Evolutionary conservation across 306 rosid species (phyloP), one percentile per base, ranked within the genome.

Genomic region (Oemleria cerasiformis): DNA sequence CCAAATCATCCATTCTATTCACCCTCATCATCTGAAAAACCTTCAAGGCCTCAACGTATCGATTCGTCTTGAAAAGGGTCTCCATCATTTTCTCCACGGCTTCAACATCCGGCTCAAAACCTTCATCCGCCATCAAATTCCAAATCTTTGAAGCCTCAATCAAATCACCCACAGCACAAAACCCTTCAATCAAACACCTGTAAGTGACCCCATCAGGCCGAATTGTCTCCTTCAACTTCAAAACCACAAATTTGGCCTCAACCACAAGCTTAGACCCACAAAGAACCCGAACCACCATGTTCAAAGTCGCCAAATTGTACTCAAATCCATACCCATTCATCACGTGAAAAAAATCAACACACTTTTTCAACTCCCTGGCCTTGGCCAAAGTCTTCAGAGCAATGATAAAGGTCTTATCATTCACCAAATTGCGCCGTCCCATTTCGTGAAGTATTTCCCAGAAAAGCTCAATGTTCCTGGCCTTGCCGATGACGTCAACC

Each of bases 51-150:
- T 90, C 89, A 0, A 51, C 87, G 3, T 61, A 77, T 49, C 77
- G 76, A 73, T 88, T 88, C 6, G 7, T 70, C 85, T 91, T 93
- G 36, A 88, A 93, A 62, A 87, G 42, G 2, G 78, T 79, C 75
- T 83, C 92, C 90, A 93, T 82, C 86, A 92, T 85, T 57, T 79
- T 83, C 79, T 90, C 96, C 13, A 79, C 86, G 20, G 84, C 84
- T 15, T 67, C 85, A 5, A 91, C 59, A 16, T 79, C 86, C 0
- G 86, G 84, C 23, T 79, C 80, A 47, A 92, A 80, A 55, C 92
- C 98, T 59, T 85, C 90, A 73, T 87, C 97, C 81, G 74, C 88
- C 93, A 92, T 92, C 75, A 84, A 78, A 66, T 92, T 92, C 96
- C 98, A 90, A 44, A 88, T 13, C 69, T 84, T 92, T 0, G 93